phyloP scores from a whole-genome alignment of 495 filamentous ascomycete species.

The Penicillium bovifimosum region DNA sequence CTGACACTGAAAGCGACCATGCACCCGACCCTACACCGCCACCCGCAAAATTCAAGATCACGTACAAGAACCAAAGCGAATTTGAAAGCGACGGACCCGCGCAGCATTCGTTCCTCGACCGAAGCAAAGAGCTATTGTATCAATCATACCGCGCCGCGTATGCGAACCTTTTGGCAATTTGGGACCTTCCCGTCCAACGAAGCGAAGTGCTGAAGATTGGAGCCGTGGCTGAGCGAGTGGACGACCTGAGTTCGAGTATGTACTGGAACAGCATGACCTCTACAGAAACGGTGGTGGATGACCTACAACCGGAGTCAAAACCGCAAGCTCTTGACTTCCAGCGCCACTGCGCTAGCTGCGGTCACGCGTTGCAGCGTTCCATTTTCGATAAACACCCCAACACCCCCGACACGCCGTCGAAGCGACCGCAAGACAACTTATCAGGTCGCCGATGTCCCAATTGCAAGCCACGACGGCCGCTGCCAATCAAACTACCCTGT shows the following conservation, averaged over 20 bases:
- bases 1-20: conserved; percentile 45
- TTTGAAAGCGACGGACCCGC: conserved; percentile 76
- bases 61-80: conserved; percentile 66
- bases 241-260: conserved; percentile 14
- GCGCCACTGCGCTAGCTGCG: conserved; percentile 42
- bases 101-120: conserved; percentile 63
- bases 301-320: conserved; percentile 5
- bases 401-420: conserved; percentile 18
- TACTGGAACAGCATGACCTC: conserved; percentile 23
- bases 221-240: conserved; percentile 11
- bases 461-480: conserved; percentile 37
- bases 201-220: conserved; percentile 80
- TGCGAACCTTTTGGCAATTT: conserved; percentile 73
- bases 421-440: conserved; percentile 13
- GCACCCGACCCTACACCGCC: conserved; percentile 22
- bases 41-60: conserved; percentile 48
- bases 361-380: conserved; percentile 34
- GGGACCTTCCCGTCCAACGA: conserved; percentile 69
- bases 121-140: conserved; percentile 53
- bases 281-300: conserved; percentile 19
- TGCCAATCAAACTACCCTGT: conserved; percentile 38
- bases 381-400: conserved; percentile 31
- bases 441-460: conserved; percentile 25
- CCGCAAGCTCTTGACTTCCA: conserved; percentile 37
- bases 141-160: conserved; percentile 71